Evolutionary conservation across 176 grass and related monocot genomes (phyloP).

Genomic region (Pontederia paniculata): DNA sequence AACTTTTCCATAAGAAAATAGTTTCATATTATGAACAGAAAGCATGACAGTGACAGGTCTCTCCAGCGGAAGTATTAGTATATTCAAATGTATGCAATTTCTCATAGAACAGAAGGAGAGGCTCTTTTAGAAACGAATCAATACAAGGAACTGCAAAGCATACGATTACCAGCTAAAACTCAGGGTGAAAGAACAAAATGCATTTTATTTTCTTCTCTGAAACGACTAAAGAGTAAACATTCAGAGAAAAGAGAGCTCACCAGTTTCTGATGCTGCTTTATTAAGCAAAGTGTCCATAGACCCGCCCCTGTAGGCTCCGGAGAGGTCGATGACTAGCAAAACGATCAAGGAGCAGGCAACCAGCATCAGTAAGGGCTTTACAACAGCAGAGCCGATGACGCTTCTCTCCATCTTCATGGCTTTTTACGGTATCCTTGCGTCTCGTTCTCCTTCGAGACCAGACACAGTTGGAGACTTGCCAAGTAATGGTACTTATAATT

Average conservation of each 20-base stretch:
- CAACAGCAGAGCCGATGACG: not conserved
- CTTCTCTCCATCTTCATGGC: not conserved
- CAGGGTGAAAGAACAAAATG: too few species aligned
- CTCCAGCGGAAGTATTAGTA: too few species aligned
- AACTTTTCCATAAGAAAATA: too few species aligned
- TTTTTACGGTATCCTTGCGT: not conserved
- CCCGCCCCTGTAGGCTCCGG: not conserved
- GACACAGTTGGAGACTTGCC: not conserved
- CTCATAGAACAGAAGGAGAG: too few species aligned
- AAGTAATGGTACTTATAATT: not conserved
- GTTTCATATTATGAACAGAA: too few species aligned
- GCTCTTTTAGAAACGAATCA: too few species aligned
- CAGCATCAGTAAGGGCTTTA: not conserved
- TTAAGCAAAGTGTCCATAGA: not conserved
- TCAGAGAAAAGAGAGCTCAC: not conserved
- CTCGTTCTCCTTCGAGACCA: not conserved
- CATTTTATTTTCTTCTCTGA: too few species aligned
- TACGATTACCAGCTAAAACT: too few species aligned
- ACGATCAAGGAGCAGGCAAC: not conserved
- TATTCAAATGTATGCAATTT: too few species aligned
- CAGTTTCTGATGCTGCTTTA: not conserved
- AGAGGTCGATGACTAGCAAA: not conserved
- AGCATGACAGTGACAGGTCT: too few species aligned
- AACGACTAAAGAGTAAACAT: not conserved
- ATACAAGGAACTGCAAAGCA: too few species aligned